phyloP scores from a whole-genome alignment of 495 filamentous ascomycete genomes.

The Choiromyces venosus region DNA sequence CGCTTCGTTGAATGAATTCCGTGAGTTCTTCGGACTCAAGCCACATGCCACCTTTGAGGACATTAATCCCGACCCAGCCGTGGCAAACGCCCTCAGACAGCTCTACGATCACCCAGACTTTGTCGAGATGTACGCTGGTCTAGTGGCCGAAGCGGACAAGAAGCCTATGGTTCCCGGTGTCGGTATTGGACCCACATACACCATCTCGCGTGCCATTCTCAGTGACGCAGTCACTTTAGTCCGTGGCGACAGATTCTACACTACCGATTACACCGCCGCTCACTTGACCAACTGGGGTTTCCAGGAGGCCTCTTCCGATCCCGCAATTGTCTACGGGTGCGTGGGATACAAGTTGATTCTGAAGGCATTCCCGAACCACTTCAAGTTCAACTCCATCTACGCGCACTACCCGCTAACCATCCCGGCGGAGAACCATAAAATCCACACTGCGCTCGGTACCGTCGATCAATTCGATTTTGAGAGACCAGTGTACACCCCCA shows the following conservation, averaged over 20 bases:
- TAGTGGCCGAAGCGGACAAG: conserved; percentile 78
- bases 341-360: conserved; percentile 80
- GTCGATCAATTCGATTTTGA: conserved; percentile 68
- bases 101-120: conserved; percentile 75
- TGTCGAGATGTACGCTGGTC: conserved; percentile 75
- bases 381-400: conserved; percentile 73
- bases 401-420: conserved; percentile 85
- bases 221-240: conserved; percentile 84
- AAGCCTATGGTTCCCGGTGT: conserved; percentile 66
- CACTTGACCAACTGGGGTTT: conserved; percentile 63
- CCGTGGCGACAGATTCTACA: conserved; percentile 82
- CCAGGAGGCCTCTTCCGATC: conserved; percentile 65
- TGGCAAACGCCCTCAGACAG: conserved; percentile 63
- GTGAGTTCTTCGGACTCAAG: conserved; percentile 69
- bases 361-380: conserved; percentile 72
- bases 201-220: conserved; percentile 73
- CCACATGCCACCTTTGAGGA: conserved; percentile 74
- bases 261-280: conserved; percentile 55
- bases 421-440: conserved; percentile 65
- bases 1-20: conserved; percentile 80
- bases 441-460: conserved; percentile 64
- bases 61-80: conserved; percentile 73
- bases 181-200: conserved; percentile 75
- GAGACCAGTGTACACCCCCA: conserved; percentile 52
- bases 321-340: conserved; percentile 70